Evolutionary conservation across 805 yeast species (phyloP), one percentile per base, ranked within the genome.

Genomic region (Candida adriatica): DNA sequence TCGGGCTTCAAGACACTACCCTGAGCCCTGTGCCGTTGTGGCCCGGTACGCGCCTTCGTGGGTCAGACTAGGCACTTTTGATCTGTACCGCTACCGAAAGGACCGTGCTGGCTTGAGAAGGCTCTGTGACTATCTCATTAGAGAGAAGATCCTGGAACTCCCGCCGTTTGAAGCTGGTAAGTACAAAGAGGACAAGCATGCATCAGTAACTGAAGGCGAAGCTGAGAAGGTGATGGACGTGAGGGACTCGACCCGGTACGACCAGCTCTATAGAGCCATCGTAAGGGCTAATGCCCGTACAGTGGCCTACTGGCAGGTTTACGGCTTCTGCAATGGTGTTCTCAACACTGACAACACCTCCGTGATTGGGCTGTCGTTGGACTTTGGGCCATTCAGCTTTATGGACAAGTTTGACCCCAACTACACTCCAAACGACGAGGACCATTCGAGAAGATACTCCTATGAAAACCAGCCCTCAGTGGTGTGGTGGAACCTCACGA

Each of bases 311-410:
- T 85, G 95, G 85, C 96, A 90, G 52, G 70, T 81, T 0, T 90
- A 87, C 56, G 97, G 96, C 3, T 88, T 90, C 48, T 56, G 88
- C 44, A 92, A 90, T 49, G 98, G 98, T 10, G 97, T 92, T 5
- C 62, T 92, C 34, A 90, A 90, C 54, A 88, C 97, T 0, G 98
- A 90, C 51, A 90, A 90, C 51, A 85, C 96, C 1, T 84, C 95
- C 0, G 67, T 90, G n/a, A 49, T 80, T 26, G 98, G 98, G 0
- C 61, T 87, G 8, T 73, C 95, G 0, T 72, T 92, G 56, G 98
- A 90, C 56, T 92, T 80, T 56, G 98, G 97, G 3, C 97, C 98
- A 1, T 92, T 84, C 59, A 83, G 94, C 13, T 81, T 87, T 38
- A 70, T 88, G 80, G 96, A 88, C 50, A 73, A 70, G 27, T 90